These are phyloP conservation scores for Asparagopsis taxiformis DNA, from an alignment of 31 red algal species.

Conservation along the genomic window DNA sequence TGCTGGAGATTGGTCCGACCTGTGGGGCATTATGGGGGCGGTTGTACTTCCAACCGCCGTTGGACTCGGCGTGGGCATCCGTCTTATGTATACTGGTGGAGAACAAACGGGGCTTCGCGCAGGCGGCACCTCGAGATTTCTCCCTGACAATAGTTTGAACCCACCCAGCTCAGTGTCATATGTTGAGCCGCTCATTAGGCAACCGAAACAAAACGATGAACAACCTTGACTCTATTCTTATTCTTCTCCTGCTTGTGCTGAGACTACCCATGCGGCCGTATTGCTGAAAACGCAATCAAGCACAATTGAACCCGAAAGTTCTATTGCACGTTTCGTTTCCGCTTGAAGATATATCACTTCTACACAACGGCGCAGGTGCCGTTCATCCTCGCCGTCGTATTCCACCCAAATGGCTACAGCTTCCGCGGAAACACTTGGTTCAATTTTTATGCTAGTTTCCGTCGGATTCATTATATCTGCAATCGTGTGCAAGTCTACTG, in stretches of 20 bases:
- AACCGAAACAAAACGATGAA: too few relatives aligned
- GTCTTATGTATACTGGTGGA: slow-evolving; percentile 48
- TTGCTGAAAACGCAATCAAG: not conserved
- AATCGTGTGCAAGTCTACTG: slow-evolving; percentile 15
- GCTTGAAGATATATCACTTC: slow-evolving; percentile 22
- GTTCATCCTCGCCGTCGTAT: slow-evolving; percentile 35
- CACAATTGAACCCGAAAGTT: not conserved
- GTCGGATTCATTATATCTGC: not conserved
- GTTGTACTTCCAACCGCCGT: slow-evolving; percentile 57
- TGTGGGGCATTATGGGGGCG: slow-evolving; percentile 51
- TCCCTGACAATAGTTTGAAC: not conserved
- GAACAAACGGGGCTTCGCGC: slow-evolving; percentile 55
- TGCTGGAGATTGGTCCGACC: slow-evolving; percentile 17
- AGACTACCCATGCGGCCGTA: not conserved
- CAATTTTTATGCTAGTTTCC: not conserved
- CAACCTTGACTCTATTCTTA: too few relatives aligned
- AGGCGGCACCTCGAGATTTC: slow-evolving; percentile 46
- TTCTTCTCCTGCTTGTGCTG: not conserved
- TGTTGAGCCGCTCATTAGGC: too few relatives aligned
- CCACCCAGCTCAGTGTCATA: too few relatives aligned
- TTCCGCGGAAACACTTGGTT: not conserved
- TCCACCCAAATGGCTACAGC: slow-evolving; percentile 53
- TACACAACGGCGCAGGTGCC: slow-evolving; percentile 10
- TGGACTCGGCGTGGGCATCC: slow-evolving; percentile 60
- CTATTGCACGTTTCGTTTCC: not conserved